These are phyloP conservation scores for Haplosporangium sp. DNA, from an alignment of 371 early-diverging fungal genomes.

Conservation along the genomic window DNA sequence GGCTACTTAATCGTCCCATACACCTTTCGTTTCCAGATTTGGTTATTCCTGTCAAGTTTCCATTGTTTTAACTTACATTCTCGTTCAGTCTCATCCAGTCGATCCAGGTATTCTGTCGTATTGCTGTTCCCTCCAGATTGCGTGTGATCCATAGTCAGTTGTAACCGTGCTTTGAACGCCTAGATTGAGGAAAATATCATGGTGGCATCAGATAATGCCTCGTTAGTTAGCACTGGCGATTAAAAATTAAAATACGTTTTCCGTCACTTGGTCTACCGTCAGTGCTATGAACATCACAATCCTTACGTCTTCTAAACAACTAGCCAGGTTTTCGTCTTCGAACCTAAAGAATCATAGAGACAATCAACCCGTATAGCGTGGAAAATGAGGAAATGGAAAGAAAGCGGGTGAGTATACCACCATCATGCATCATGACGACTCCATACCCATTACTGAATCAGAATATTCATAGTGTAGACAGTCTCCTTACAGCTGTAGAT, in stretches of 20 bases:
- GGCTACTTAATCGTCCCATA: too few species aligned
- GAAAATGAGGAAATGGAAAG: too few species aligned
- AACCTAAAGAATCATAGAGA: slow-evolving; percentile 10
- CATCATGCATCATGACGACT: not conserved
- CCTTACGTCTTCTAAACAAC: slow-evolving; percentile 27
- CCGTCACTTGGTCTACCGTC: too few species aligned
- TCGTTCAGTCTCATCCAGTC: slow-evolving; percentile 44
- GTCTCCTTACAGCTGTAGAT: slow-evolving; percentile 31
- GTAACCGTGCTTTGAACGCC: slow-evolving; percentile 46
- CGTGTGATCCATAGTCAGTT: slow-evolving; percentile 51
- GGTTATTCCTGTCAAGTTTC: too few species aligned
- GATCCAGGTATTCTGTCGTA: slow-evolving; percentile 31
- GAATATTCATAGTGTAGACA: not conserved
- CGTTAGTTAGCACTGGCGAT: not conserved
- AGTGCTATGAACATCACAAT: too few species aligned
- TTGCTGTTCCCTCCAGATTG: slow-evolving; percentile 49
- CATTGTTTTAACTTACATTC: slow-evolving; percentile 24
- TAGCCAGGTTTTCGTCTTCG: slow-evolving; percentile 22
- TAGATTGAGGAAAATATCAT: not conserved
- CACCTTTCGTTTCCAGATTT: too few species aligned
- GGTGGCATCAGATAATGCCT: not conserved
- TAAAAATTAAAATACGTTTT: not conserved
- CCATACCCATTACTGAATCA: not conserved
- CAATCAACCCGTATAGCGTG: too few species aligned
- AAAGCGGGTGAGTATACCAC: not conserved